These are phyloP conservation scores for Protostelium mycophagum DNA, from an alignment of 78 protist species.

Conservation along the genomic window DNA sequence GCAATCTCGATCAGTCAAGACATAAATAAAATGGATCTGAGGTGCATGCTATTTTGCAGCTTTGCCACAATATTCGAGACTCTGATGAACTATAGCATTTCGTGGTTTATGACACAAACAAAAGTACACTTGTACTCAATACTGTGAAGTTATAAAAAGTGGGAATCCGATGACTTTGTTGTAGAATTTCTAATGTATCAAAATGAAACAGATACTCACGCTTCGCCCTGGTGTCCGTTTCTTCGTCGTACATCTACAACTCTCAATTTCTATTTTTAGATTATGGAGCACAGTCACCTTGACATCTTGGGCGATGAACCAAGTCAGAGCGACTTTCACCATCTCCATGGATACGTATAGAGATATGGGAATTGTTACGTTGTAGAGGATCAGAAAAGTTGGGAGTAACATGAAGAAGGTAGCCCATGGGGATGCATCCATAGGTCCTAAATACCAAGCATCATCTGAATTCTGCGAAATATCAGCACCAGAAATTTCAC, in stretches of 20 bases:
- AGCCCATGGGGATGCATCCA: background rate
- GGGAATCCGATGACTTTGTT: background rate
- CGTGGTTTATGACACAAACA: too few relatives aligned
- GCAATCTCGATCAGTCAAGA: too few relatives aligned
- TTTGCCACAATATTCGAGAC: too few relatives aligned
- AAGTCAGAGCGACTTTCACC: conserved; percentile 71
- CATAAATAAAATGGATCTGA: too few relatives aligned
- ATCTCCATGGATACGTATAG: conserved; percentile 89
- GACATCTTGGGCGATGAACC: conserved; percentile 44
- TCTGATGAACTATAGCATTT: too few relatives aligned
- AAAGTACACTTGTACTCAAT: too few relatives aligned
- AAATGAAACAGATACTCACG: background rate
- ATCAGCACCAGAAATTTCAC: background rate
- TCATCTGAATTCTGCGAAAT: background rate
- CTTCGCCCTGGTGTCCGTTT: background rate
- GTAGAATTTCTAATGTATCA: background rate
- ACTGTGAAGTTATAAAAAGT: too few relatives aligned
- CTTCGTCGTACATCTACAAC: conserved; percentile 1
- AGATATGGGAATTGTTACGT: conserved; percentile 83
- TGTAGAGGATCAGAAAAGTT: conserved; percentile 85
- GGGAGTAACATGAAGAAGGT: background rate
- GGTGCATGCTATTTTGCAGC: too few relatives aligned
- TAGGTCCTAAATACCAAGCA: background rate
- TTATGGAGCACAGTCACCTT: conserved; percentile 38
- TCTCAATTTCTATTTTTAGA: background rate